phyloP scores from a whole-genome alignment of 2,329 filamentous ascomycete genomes.

The Claviceps pazoutovae region DNA sequence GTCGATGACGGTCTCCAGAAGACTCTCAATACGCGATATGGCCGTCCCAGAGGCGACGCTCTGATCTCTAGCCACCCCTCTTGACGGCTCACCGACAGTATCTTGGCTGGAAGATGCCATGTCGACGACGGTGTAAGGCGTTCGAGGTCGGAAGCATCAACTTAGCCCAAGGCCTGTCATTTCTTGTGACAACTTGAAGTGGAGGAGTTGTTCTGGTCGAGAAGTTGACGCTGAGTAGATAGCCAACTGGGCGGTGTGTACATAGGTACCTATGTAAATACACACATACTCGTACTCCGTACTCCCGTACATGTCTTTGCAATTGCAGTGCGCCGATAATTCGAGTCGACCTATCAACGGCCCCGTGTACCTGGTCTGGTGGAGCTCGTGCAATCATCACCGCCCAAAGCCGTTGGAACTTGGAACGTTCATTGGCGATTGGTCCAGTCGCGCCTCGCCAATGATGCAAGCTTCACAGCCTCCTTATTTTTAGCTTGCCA shows the following conservation, averaged over 20 bases:
- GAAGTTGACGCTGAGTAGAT: background rate
- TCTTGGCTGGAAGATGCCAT: slow-evolving; percentile 1
- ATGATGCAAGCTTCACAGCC: too few relatives aligned
- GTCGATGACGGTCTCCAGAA: slow-evolving; percentile 18
- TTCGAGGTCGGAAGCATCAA: background rate
- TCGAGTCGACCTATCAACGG: background rate
- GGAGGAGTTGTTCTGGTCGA: background rate
- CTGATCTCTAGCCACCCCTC: background rate
- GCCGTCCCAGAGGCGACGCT: slow-evolving; percentile 1
- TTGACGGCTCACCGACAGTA: background rate
- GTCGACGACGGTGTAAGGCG: background rate
- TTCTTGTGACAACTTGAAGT: background rate
- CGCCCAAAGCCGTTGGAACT: background rate
- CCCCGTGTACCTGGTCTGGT: background rate
- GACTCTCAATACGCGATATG: slow-evolving; percentile 19
- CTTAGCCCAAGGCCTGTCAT: background rate
- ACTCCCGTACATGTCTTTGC: too few relatives aligned
- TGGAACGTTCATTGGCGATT: background rate
- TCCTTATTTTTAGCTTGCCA: background rate
- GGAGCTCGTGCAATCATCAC: background rate
- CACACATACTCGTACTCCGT: too few relatives aligned
- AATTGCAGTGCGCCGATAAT: background rate
- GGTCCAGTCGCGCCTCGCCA: too few relatives aligned
- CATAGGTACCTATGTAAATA: too few relatives aligned
- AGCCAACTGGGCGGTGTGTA: background rate